Conservation (phyloP, 2,329 filamentous ascomycete genomes). For the Domatiomyces globalis region DNA sequence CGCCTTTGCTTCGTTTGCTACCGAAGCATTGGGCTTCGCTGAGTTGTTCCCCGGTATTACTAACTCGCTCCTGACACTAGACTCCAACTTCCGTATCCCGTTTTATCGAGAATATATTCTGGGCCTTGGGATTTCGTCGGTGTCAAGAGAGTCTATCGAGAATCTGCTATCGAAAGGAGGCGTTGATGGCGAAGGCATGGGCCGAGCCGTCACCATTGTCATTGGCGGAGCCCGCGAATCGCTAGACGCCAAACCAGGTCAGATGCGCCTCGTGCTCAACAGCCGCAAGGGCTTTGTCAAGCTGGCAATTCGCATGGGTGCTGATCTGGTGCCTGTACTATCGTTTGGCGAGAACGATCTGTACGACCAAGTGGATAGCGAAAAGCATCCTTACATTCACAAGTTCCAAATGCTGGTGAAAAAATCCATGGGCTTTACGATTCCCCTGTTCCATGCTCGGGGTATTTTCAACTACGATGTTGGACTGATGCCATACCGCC, state of each 20-base stretch:
- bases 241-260: conserved; percentile 69
- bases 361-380: conserved; percentile 74
- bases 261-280: conserved; percentile 62
- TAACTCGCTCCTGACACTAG: conserved; percentile 85
- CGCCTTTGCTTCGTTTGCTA: conserved; percentile 83
- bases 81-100: conserved; percentile 86
- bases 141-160: conserved; percentile 82
- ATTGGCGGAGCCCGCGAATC: conserved; percentile 86
- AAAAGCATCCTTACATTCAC: conserved; percentile 65
- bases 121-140: conserved; percentile 70
- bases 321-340: conserved; percentile 82
- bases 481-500: conserved; percentile 84
- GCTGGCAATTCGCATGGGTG: conserved; percentile 79
- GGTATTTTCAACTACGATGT: conserved; percentile 98
- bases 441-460: conserved; percentile 77
- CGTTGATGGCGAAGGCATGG: conserved; percentile 64
- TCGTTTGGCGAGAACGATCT: conserved; percentile 92
- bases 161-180: conserved; percentile 75
- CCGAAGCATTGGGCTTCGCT: conserved; percentile 74
- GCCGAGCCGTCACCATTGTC: conserved; percentile 91
- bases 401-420: conserved; percentile 72
- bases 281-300: conserved; percentile 88
- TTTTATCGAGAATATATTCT: conserved; percentile 92
- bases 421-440: conserved; percentile 76
- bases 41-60: conserved; percentile 88